Conservation (phyloP, 371 early-diverging fungal genomes). For the Mucor ambiguus region DNA sequence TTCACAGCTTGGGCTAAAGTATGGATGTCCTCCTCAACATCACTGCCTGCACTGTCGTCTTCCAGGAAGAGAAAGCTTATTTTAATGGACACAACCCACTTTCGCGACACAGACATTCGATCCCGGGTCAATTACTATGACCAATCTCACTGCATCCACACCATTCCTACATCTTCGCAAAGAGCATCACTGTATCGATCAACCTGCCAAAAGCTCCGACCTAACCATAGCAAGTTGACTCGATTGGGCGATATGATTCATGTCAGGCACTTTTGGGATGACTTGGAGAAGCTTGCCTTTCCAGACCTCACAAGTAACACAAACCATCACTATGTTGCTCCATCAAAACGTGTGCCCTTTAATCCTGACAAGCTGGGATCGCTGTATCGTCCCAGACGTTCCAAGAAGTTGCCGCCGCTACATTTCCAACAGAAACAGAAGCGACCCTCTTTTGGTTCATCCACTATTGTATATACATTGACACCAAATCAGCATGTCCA, state of each 20-base stretch:
- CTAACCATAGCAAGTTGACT: not conserved
- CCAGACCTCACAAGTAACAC: constrained; percentile 5
- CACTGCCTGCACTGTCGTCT: constrained; percentile 15
- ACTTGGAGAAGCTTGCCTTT: constrained; percentile 14
- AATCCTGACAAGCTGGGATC: constrained; percentile 22
- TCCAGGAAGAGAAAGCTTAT: constrained; percentile 69
- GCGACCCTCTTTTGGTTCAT: constrained; percentile 18
- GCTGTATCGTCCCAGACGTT: constrained; percentile 8
- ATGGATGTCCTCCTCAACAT: constrained; percentile 17
- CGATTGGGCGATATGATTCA: constrained; percentile 21
- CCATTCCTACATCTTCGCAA: not conserved
- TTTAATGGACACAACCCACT: constrained; percentile 43
- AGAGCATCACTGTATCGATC: constrained; percentile 8
- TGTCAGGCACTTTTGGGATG: constrained; percentile 23
- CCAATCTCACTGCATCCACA: not conserved
- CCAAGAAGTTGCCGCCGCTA: not conserved
- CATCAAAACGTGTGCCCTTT: constrained; percentile 20
- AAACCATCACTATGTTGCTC: constrained; percentile 4
- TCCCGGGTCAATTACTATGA: constrained; percentile 17
- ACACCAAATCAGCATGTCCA: constrained; percentile 5
- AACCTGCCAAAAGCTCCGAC: constrained; percentile 22
- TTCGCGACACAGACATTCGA: constrained; percentile 38
- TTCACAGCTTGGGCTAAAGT: constrained; percentile 24
- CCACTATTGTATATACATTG: constrained; percentile 18
- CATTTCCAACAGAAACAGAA: not conserved